A percentile compares a stretch with the other conserved stretches of the same genome.
Conservation (phyloP, 768 basidiomycete species). For the Rhizopogon salebrosus region DNA sequence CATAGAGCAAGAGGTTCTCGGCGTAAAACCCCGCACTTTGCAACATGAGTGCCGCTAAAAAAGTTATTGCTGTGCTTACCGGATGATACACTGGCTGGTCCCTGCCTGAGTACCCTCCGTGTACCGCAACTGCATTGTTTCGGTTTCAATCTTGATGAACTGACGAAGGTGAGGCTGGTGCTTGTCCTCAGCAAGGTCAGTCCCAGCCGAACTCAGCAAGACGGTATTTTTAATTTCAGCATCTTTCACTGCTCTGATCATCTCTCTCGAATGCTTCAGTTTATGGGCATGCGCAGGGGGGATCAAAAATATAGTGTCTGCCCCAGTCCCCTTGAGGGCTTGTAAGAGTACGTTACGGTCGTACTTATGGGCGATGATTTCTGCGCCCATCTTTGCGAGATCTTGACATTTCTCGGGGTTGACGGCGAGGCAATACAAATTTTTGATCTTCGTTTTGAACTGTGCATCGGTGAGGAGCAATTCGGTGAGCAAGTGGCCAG, state of each 20-base stretch:
- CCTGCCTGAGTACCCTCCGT: constrained; percentile 19
- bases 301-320: constrained; percentile 4
- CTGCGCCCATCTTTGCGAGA: neutral
- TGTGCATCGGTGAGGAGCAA: constrained; percentile 13
- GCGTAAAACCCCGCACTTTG: constrained; percentile 24
- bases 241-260: neutral
- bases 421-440: neutral
- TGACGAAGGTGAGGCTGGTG: constrained; percentile 27
- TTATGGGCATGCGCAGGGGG: constrained; percentile 3
- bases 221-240: constrained; percentile 2
- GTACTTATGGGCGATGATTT: neutral
- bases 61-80: constrained; percentile 2
- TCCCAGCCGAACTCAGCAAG: neutral
- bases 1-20: constrained; percentile 26
- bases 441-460: constrained; percentile 13
- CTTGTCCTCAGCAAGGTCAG: constrained; percentile 25
- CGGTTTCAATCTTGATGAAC: constrained; percentile 26
- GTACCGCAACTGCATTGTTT: constrained; percentile 21
- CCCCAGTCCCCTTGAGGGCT: neutral
- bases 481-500: constrained; percentile 23
- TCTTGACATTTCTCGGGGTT: neutral
- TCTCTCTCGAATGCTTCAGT: neutral
- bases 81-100: constrained; percentile 24
- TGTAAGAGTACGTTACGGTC: neutral
- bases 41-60: neutral